phyloP scores from a whole-genome alignment of 2,329 filamentous ascomycete species.

The Pleurostoma richardsiae region DNA sequence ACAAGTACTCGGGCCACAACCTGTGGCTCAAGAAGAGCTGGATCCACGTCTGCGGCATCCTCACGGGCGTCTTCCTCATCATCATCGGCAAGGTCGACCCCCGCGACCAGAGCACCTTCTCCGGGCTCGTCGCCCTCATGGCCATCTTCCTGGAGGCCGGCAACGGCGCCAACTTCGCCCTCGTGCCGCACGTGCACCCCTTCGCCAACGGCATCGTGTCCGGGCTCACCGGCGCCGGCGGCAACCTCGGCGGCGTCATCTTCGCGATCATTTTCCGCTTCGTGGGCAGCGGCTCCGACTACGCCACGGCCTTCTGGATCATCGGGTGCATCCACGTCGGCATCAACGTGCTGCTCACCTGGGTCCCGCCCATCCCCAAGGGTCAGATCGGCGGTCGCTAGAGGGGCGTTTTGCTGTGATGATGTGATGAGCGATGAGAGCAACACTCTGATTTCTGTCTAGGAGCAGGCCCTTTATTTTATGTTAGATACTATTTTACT shows the following conservation, averaged over 20 bases:
- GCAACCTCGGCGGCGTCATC: conserved; percentile 80
- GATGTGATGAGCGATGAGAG: too few relatives aligned
- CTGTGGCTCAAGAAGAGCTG: conserved; percentile 50
- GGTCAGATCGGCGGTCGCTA: conserved; percentile 43
- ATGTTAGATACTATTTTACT: too few relatives aligned
- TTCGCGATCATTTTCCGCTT: conserved; percentile 84
- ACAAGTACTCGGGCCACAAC: conserved; percentile 26
- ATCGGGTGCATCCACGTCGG: conserved; percentile 72
- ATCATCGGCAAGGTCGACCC: conserved; percentile 61
- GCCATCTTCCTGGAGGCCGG: conserved; percentile 80
- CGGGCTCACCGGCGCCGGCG: conserved; percentile 71
- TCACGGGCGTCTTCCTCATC: conserved; percentile 56
- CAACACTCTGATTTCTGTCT: too few relatives aligned
- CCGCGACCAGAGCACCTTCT: conserved; percentile 57
- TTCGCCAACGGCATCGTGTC: conserved; percentile 74
- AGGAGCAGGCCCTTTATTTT: too few relatives aligned
- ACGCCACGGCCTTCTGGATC: conserved; percentile 71
- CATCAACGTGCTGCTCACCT: conserved; percentile 59
- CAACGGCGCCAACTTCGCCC: conserved; percentile 81
- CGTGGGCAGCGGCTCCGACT: conserved; percentile 55
- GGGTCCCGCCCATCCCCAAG: conserved; percentile 50
- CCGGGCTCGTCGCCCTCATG: conserved; percentile 71
- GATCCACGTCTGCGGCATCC: conserved; percentile 55
- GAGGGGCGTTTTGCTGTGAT: not conserved
- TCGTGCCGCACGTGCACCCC: conserved; percentile 83